Conservation (phyloP, 2,329 filamentous ascomycete species). For the Stagonosporopsis vannaccii region DNA sequence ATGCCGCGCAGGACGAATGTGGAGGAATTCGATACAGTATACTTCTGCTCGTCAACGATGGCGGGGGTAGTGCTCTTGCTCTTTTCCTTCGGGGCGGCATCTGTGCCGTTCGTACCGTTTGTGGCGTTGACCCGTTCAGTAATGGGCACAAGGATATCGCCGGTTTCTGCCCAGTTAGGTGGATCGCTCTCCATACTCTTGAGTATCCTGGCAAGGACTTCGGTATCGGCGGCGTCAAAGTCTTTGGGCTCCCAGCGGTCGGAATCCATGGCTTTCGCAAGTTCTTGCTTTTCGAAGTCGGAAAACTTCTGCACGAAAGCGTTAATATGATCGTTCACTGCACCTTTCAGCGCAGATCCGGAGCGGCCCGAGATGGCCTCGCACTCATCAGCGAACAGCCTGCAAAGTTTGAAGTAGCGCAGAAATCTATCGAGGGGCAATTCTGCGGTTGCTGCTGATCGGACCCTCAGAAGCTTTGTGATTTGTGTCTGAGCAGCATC, state of each 20-base stretch:
- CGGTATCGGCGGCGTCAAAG: conserved; percentile 69
- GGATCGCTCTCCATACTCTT: conserved; percentile 75
- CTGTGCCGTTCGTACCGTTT: conserved; percentile 41
- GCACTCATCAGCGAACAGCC: conserved; percentile 85
- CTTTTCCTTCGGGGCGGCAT: conserved; percentile 42
- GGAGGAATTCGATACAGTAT: conserved; percentile 84
- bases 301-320: conserved; percentile 78
- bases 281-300: conserved; percentile 74
- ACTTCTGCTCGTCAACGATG: conserved; percentile 82
- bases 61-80: conserved; percentile 65
- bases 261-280: conserved; percentile 78
- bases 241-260: conserved; percentile 83
- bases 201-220: conserved; percentile 69
- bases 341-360: conserved; percentile 76
- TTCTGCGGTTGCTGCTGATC: conserved; percentile 74
- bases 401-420: conserved; percentile 81
- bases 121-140: conserved; percentile 25
- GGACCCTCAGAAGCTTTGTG: conserved; percentile 79
- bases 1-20: conserved; percentile 82
- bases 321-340: conserved; percentile 82
- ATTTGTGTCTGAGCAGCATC: conserved; percentile 77
- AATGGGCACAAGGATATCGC: conserved; percentile 48
- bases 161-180: conserved; percentile 68
- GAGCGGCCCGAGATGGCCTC: conserved; percentile 83
- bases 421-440: conserved; percentile 75